phyloP scores from a whole-genome alignment of 768 basidiomycete genomes.

The Boletus subparvulus region DNA sequence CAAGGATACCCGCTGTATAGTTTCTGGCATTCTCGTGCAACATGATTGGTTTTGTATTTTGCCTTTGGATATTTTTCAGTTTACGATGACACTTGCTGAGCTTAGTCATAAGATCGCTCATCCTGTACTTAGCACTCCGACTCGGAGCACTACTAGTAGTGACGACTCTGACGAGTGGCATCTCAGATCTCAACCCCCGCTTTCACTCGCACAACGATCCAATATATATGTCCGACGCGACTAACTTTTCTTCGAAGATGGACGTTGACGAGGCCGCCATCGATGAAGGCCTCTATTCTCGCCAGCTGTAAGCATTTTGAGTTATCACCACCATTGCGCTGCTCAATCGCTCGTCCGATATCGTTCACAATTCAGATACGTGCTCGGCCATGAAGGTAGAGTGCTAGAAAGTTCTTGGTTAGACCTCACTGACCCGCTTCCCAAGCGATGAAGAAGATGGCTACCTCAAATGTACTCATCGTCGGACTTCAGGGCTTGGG shows the following conservation, averaged over 20 bases:
- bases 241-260: slow-evolving; percentile 54
- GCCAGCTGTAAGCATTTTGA: slow-evolving; percentile 71
- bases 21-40: not conserved
- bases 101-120: slow-evolving; percentile 22
- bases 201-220: slow-evolving; percentile 1
- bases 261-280: slow-evolving; percentile 85
- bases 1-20: not conserved
- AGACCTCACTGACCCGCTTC: slow-evolving; percentile 18
- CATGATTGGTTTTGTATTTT: not conserved
- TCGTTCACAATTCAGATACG: slow-evolving; percentile 59
- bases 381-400: slow-evolving; percentile 92
- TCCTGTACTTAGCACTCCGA: not conserved
- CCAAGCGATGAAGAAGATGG: slow-evolving; percentile 98
- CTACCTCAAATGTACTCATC: slow-evolving; percentile 89
- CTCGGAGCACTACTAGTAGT: no score
- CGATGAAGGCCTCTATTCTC: slow-evolving; percentile 92
- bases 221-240: slow-evolving; percentile 36
- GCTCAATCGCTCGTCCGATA: slow-evolving; percentile 18
- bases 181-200: slow-evolving; percentile 4
- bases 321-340: slow-evolving; percentile 13
- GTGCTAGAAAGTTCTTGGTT: not conserved
- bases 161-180: not conserved
- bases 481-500: slow-evolving; percentile 91
- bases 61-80: not conserved
- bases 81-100: not conserved